Conservation (phyloP, 2,329 filamentous ascomycete species). For the Xylaria hypoxylon region DNA sequence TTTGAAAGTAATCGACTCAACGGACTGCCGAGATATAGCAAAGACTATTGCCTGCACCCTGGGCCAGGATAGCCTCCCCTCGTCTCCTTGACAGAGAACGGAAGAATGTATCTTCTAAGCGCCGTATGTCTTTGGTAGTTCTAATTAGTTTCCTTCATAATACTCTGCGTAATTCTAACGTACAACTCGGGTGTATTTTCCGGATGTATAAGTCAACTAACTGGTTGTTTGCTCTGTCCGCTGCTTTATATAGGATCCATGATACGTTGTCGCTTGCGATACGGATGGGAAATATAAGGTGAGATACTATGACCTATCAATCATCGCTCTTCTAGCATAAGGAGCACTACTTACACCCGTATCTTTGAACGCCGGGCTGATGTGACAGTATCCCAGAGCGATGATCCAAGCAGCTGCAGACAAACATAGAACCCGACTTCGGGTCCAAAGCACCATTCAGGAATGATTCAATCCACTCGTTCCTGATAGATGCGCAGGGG, state of each 20-base stretch:
- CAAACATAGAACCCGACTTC: slow-evolving; percentile 20
- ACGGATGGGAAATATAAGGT: slow-evolving; percentile 36
- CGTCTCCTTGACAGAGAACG: slow-evolving; percentile 28
- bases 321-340: not conserved
- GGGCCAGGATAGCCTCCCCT: slow-evolving; percentile 26
- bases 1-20: slow-evolving; percentile 36
- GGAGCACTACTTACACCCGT: slow-evolving; percentile 23
- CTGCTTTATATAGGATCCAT: slow-evolving; percentile 33
- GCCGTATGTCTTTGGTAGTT: slow-evolving; percentile 21
- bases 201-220: slow-evolving; percentile 36
- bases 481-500: slow-evolving; percentile 21
- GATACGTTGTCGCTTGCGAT: slow-evolving; percentile 30
- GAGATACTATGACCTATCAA: slow-evolving; percentile 35
- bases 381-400: slow-evolving; percentile 9
- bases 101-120: slow-evolving; percentile 36
- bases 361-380: slow-evolving; percentile 31
- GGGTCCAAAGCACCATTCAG: not conserved
- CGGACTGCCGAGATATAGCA: slow-evolving; percentile 31
- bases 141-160: not conserved
- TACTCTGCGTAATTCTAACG: not conserved
- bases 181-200: slow-evolving; percentile 31
- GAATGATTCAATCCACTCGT: slow-evolving; percentile 29
- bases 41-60: slow-evolving; percentile 34
- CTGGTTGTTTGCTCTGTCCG: slow-evolving; percentile 32
- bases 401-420: slow-evolving; percentile 23